Evolutionary conservation across 441 rosid genomes (phyloP).

Genomic region (Croton laevigatus): DNA sequence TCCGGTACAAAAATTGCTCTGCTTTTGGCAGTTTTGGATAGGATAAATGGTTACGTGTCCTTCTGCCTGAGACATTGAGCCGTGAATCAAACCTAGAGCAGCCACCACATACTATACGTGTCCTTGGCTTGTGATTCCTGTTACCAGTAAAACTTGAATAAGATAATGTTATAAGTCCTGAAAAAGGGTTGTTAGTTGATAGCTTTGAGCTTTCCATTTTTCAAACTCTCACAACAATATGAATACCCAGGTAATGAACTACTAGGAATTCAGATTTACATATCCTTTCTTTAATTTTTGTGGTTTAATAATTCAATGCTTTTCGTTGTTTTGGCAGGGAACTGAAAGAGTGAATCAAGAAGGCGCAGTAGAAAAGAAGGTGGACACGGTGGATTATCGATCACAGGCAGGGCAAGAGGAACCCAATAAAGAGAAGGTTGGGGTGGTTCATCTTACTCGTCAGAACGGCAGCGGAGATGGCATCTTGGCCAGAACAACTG

Average conservation of each 20-base stretch:
- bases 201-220: background rate
- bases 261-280: background rate
- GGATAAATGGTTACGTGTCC: constrained; percentile 16
- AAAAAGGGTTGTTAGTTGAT: background rate
- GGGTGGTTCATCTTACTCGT: constrained; percentile 37
- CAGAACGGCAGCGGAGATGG: constrained; percentile 14
- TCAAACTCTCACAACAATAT: constrained; percentile 17
- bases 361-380: constrained; percentile 33
- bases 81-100: constrained; percentile 8
- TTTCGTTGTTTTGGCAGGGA: constrained; percentile 20
- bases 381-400: constrained; percentile 35
- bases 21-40: background rate
- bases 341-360: constrained; percentile 27
- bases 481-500: constrained; percentile 25
- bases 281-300: background rate
- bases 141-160: constrained; percentile 4
- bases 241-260: constrained; percentile 23
- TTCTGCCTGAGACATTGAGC: background rate
- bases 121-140: constrained; percentile 1
- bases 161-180: background rate
- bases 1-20: background rate
- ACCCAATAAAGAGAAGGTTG: constrained; percentile 30
- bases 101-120: constrained; percentile 30
- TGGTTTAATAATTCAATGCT: background rate
- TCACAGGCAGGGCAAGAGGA: constrained; percentile 31